Evolutionary conservation across 176 grass and related monocot genomes (phyloP).

Genomic region (Carex cristatella): DNA sequence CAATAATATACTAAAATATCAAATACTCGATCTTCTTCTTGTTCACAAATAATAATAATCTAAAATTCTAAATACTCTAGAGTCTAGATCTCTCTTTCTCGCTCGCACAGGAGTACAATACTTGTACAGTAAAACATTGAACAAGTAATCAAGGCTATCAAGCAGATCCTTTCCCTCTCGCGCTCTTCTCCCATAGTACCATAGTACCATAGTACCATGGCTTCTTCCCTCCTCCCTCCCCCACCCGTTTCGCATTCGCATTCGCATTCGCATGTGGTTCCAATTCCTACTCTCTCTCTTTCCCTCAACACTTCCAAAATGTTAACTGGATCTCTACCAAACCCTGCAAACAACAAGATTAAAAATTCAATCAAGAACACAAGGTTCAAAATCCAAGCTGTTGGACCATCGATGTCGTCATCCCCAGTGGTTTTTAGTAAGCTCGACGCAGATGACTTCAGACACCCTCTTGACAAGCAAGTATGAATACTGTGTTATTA

Average conservation of each 20-base stretch:
- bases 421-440: slow-evolving; percentile 25
- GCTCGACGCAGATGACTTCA: slow-evolving; percentile 84
- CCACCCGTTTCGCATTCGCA: not conserved
- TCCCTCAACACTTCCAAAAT: not conserved
- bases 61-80: not conserved
- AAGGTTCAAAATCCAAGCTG: slow-evolving; percentile 14
- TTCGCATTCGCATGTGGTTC: not conserved
- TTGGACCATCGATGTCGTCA: slow-evolving; percentile 20
- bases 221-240: slow-evolving; percentile 10
- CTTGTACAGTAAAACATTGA: not conserved
- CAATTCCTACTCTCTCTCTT: not conserved
- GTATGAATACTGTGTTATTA: not conserved
- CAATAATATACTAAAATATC: not conserved
- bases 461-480: slow-evolving; percentile 93
- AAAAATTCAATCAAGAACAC: not conserved
- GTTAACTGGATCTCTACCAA: not conserved
- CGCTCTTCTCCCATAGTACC: not conserved
- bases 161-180: not conserved
- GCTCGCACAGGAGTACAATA: not conserved
- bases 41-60: no score
- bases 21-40: not conserved
- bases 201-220: not conserved
- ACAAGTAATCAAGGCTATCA: no score
- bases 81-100: not conserved
- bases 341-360: not conserved